Conservation (phyloP, 1,284 basidiomycete species). For the Gymnopus androsaceus region DNA sequence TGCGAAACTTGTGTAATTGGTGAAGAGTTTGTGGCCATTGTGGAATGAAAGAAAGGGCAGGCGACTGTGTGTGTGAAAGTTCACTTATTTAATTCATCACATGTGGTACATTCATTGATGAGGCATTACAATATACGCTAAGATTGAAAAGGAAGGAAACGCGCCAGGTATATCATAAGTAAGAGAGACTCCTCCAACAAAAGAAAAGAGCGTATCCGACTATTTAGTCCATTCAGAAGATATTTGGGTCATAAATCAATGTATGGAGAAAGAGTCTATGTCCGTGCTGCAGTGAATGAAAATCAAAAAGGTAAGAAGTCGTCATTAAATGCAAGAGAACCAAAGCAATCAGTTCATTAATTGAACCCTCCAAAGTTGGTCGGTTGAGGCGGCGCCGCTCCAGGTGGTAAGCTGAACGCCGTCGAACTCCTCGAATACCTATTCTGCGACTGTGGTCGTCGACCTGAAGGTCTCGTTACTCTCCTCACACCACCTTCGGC, state of each 20-base stretch:
- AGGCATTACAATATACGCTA: conserved; percentile 16
- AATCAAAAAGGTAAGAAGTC: conserved; percentile 3
- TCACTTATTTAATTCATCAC: background rate
- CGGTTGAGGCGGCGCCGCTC: conserved; percentile 68
- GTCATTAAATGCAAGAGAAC: conserved; percentile 4
- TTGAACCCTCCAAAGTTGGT: conserved; percentile 29
- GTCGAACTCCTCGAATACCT: conserved; percentile 68
- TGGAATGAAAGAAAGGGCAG: background rate
- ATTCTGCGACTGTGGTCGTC: conserved; percentile 66
- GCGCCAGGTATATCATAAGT: conserved; percentile 13
- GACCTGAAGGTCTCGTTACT: conserved; percentile 56
- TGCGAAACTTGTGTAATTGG: conserved; percentile 88
- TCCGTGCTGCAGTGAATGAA: background rate
- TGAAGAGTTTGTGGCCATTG: conserved; percentile 54
- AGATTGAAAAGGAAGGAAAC: background rate
- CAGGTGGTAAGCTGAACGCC: conserved; percentile 62
- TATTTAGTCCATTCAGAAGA: background rate
- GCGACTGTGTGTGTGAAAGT: background rate
- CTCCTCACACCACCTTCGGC: conserved; percentile 76
- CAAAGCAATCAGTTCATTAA: conserved; percentile 9
- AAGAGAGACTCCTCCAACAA: background rate
- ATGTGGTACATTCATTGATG: background rate
- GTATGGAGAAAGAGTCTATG: background rate
- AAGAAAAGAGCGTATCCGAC: background rate
- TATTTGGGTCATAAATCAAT: conserved; percentile 9